Evolutionary conservation across 129 eudicot genomes (phyloP).

Genomic region (Arctium minus): DNA sequence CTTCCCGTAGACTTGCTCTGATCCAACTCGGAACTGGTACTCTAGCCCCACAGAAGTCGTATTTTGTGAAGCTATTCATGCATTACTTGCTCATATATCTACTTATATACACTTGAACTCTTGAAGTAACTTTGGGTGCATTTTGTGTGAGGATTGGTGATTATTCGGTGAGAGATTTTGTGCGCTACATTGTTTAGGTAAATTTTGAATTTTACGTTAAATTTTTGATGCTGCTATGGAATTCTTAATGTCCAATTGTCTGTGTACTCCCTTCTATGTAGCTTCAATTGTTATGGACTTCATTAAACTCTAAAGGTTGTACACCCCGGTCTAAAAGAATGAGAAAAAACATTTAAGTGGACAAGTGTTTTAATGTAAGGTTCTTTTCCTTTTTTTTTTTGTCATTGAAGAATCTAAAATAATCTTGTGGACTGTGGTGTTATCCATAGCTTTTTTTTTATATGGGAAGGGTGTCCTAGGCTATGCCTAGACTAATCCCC

Average conservation of each 20-base stretch:
- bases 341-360: neutral
- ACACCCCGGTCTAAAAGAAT: neutral
- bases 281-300: neutral
- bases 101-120: neutral
- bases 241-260: neutral
- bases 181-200: neutral
- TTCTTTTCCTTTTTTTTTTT: no score
- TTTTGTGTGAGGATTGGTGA: neutral
- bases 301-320: neutral
- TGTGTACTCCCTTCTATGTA: neutral
- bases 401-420: neutral
- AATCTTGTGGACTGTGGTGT: neutral
- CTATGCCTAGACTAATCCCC: no score
- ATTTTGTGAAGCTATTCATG: neutral
- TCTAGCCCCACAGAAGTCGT: neutral
- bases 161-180: neutral
- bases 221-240: neutral
- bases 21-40: slow-evolving; percentile 34
- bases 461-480: no score
- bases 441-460: neutral
- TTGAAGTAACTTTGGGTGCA: neutral
- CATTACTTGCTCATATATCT: neutral
- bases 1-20: slow-evolving; percentile 52
- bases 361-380: neutral
- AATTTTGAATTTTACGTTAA: neutral